Conservation (phyloP, 306 rosid species). For the Citrullus colocynthis region DNA sequence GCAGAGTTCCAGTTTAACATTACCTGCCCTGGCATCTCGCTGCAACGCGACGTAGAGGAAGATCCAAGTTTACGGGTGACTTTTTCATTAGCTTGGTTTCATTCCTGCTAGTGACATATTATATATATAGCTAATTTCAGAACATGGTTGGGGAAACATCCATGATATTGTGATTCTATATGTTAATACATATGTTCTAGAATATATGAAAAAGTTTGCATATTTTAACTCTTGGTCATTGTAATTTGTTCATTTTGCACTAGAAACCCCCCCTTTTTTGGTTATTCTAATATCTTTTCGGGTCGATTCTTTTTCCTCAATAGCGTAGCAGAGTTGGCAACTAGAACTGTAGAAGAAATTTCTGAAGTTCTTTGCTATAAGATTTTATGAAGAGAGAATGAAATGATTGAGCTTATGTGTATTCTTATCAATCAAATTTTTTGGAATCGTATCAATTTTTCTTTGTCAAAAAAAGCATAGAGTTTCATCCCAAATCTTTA, state of each 20-base stretch:
- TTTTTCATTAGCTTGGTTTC: constrained; percentile 37
- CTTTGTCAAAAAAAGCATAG: background rate
- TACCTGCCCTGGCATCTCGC: constrained; percentile 9
- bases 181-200: constrained; percentile 36
- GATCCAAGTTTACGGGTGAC: constrained; percentile 28
- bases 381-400: background rate
- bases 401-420: background rate
- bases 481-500: background rate
- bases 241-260: constrained; percentile 4
- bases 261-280: background rate
- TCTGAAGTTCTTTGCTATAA: background rate
- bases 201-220: constrained; percentile 29
- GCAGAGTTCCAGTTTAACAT: constrained; percentile 5
- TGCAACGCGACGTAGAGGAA: constrained; percentile 32
- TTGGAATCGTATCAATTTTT: background rate
- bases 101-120: constrained; percentile 9
- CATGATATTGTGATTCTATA: constrained; percentile 48
- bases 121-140: constrained; percentile 45
- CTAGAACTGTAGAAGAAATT: background rate
- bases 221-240: constrained; percentile 20
- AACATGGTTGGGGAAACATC: constrained; percentile 43
- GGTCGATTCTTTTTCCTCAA: constrained; percentile 14
- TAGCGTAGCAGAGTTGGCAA: constrained; percentile 17
- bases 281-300: background rate
- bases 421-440: background rate